Conservation (phyloP, 2,329 filamentous ascomycete species). For the Aspergillus hiratsukae region DNA sequence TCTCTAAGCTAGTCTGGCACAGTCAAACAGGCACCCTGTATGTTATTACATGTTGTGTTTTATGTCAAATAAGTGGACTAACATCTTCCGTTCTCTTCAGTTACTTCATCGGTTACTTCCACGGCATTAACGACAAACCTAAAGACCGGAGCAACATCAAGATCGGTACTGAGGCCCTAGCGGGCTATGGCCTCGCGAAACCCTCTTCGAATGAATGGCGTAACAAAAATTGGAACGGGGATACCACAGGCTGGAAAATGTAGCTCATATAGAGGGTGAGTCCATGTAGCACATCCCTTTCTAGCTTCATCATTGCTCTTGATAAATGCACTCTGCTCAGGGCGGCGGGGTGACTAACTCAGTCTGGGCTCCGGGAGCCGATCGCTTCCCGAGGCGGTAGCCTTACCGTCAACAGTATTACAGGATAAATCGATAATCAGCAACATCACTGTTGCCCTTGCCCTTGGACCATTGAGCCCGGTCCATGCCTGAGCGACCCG, state of each 20-base stretch:
- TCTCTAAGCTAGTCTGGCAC: not conserved
- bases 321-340: not conserved
- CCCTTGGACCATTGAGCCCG: not conserved
- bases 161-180: slow-evolving; percentile 4
- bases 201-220: slow-evolving; percentile 7
- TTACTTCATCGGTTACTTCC: slow-evolving; percentile 8
- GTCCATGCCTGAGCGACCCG: too few relatives aligned
- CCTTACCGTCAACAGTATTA: too few relatives aligned
- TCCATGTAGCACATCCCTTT: too few relatives aligned
- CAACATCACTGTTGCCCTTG: not conserved
- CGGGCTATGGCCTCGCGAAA: slow-evolving; percentile 5
- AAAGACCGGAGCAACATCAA: slow-evolving; percentile 3
- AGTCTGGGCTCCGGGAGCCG: too few relatives aligned
- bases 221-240: slow-evolving; percentile 4
- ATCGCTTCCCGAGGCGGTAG: too few relatives aligned
- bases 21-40: not conserved
- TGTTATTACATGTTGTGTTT: not conserved
- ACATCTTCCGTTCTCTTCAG: slow-evolving; percentile 4
- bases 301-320: too few relatives aligned
- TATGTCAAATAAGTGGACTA: slow-evolving; percentile 6
- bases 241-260: slow-evolving; percentile 9
- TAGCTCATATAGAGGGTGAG: not conserved
- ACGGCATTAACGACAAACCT: slow-evolving; percentile 2
- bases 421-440: too few relatives aligned
- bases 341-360: too few relatives aligned